Evolutionary conservation across 2,329 filamentous ascomycete species (phyloP).

Genomic region (Aspergillus ustus): DNA sequence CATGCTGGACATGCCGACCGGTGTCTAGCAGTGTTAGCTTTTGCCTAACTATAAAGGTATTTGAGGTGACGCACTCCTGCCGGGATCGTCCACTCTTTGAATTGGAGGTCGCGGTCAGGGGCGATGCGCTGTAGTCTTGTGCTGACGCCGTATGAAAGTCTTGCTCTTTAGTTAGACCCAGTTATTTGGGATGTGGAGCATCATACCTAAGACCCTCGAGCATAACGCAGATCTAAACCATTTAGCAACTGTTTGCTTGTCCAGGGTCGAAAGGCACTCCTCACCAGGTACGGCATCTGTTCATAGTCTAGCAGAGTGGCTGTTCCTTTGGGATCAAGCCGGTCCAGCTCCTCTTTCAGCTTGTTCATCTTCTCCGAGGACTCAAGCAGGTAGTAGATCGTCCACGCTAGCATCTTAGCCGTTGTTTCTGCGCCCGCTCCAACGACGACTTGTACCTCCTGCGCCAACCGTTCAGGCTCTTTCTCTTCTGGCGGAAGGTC

Average conservation of each 20-base stretch:
- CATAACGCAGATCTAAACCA: constrained; percentile 29
- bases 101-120: constrained; percentile 31
- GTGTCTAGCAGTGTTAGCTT: constrained; percentile 26
- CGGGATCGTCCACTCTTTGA: constrained; percentile 38
- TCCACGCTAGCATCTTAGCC: constrained; percentile 15
- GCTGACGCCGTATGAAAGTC: constrained; percentile 31
- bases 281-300: constrained; percentile 32
- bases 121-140: constrained; percentile 36
- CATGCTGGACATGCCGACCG: constrained; percentile 46
- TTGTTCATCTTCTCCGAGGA: constrained; percentile 22
- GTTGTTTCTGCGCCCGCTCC: constrained; percentile 33
- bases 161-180: background rate
- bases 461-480: constrained; percentile 32
- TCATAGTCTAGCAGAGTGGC: constrained; percentile 31
- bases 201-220: constrained; percentile 34
- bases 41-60: background rate
- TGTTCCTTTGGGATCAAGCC: constrained; percentile 16
- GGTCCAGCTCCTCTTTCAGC: constrained; percentile 26
- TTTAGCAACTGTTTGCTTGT: background rate
- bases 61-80: constrained; percentile 29
- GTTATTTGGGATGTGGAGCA: too few relatives aligned
- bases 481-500: constrained; percentile 40
- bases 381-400: constrained; percentile 19
- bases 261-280: background rate
- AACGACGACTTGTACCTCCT: constrained; percentile 36